These are phyloP conservation scores for Gymnopus androsaceus DNA, from an alignment of 1,284 basidiomycete genomes.

Conservation along the genomic window DNA sequence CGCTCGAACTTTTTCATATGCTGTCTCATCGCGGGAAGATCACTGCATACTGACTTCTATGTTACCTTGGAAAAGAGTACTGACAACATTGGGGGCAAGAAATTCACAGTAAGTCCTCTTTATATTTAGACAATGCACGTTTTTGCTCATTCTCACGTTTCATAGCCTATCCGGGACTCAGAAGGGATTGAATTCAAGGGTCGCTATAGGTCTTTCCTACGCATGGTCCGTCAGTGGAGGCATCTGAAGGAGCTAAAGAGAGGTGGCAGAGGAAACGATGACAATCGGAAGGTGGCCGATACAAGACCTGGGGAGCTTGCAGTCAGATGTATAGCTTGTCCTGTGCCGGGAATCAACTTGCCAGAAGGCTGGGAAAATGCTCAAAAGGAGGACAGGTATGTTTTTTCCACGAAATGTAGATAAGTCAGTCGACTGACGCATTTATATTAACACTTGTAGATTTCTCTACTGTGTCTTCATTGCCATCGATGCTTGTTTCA, in stretches of 20 bases:
- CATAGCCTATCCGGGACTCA: background rate
- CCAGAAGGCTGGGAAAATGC: background rate
- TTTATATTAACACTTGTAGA: background rate
- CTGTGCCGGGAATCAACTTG: background rate
- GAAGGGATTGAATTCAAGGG: background rate
- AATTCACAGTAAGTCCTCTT: background rate
- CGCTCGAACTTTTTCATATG: constrained; percentile 7
- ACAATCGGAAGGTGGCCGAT: background rate
- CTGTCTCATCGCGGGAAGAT: constrained; percentile 3
- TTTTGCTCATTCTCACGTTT: background rate
- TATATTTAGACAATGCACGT: background rate
- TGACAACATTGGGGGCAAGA: background rate
- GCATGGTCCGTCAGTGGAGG: constrained; percentile 2
- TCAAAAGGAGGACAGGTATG: background rate
- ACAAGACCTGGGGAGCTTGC: background rate
- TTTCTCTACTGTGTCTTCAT: background rate
- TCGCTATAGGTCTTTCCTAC: constrained; percentile 2
- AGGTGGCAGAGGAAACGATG: constrained; percentile 6
- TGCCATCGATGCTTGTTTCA: constrained; percentile 1
- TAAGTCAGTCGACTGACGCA: background rate
- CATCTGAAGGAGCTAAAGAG: background rate
- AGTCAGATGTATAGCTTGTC: constrained; percentile 3
- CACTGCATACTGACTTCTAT: constrained; percentile 7
- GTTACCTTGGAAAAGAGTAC: constrained; percentile 1
- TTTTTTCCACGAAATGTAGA: background rate